Base-by-base conservation (phyloP, 2,329 filamentous ascomycete species). In the Aspergillus floridensis region DNA sequence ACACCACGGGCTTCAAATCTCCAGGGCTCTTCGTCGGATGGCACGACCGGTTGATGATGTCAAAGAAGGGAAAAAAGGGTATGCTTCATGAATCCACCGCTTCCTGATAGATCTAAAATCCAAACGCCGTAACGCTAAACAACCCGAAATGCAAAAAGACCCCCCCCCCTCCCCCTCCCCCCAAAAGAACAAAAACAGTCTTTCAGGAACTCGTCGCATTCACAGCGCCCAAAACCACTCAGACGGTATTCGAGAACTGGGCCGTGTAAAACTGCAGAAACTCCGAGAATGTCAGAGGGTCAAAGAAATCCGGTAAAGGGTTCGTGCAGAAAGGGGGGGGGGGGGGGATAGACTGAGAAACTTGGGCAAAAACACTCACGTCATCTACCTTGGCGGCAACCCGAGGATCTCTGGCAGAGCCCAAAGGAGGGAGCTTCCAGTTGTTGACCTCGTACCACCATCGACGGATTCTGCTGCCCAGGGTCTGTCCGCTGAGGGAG, bases 361-460 rank as follows among this genome's bases (percentile, higher is more conserved):
- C 21, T 2, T 21, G 21, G 22, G n/a, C 46, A 51, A 32, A 46
- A 48, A 38, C 51, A 68, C 76, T 77, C 66, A 77, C 79, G 69
- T 81, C 77, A 71, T 78, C 75, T 31, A 79, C 71, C 54, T 77
- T 72, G 49, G 68, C 68, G 46, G 76, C 74, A 49, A 78, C 57
- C 57, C 72, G 71, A n/a, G 64, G 61, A 58, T 70, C 62, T 59
- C 65, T 65, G n/a, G 61, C 59, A 46, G 68, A 66, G n/a, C 62
- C 54, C 46, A 68, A 46, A 22, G 77, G 70, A 4, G 89, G 88
- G 59, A 93, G 76, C 52, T 83, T 82, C 95, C 95, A 98, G 70
- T 96, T 92, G 72, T 98, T 98, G 19, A 96, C 90, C 22, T 84
- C 86, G 80, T 92, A 97, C 93, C 95, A 99, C 95, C 93, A 98